These are phyloP conservation scores for Tricholoma hemisulphureum DNA, from an alignment of 768 basidiomycete genomes.

Conservation along the genomic window DNA sequence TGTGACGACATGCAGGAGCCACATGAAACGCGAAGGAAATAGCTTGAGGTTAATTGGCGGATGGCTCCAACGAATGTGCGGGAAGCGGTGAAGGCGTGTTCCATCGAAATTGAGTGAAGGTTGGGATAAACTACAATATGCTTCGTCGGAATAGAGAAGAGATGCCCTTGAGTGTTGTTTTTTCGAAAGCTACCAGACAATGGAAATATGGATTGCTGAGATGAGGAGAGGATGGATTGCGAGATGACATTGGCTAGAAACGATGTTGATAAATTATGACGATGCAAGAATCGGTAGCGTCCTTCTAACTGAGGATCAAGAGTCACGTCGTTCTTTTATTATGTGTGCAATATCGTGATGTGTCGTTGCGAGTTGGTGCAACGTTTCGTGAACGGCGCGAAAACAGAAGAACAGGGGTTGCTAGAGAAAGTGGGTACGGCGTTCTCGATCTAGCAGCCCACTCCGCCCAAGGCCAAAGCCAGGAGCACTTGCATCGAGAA, in stretches of 20 bases:
- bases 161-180: slow-evolving; percentile 2
- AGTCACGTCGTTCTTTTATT: slow-evolving; percentile 3
- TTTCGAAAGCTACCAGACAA: slow-evolving; percentile 15
- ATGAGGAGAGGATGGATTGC: slow-evolving; percentile 13
- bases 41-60: neutral
- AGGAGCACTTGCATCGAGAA: slow-evolving; percentile 54
- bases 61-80: neutral
- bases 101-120: neutral
- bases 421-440: slow-evolving; percentile 20
- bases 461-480: slow-evolving; percentile 66
- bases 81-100: neutral
- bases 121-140: slow-evolving; percentile 1
- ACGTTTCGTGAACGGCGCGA: slow-evolving; percentile 2
- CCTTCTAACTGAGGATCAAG: slow-evolving; percentile 8
- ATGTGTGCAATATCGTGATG: slow-evolving; percentile 3
- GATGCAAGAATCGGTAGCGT: slow-evolving; percentile 9
- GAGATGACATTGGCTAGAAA: slow-evolving; percentile 3
- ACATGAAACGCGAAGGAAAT: neutral
- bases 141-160: neutral
- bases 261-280: slow-evolving; percentile 8
- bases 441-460: slow-evolving; percentile 51
- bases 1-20: too few species aligned
- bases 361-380: slow-evolving; percentile 4
- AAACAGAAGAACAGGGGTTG: neutral
- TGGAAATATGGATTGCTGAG: slow-evolving; percentile 18